These are phyloP conservation scores for Hsuehochloa calcarea DNA, from an alignment of 176 grass and related monocot genomes.

Conservation along the genomic window DNA sequence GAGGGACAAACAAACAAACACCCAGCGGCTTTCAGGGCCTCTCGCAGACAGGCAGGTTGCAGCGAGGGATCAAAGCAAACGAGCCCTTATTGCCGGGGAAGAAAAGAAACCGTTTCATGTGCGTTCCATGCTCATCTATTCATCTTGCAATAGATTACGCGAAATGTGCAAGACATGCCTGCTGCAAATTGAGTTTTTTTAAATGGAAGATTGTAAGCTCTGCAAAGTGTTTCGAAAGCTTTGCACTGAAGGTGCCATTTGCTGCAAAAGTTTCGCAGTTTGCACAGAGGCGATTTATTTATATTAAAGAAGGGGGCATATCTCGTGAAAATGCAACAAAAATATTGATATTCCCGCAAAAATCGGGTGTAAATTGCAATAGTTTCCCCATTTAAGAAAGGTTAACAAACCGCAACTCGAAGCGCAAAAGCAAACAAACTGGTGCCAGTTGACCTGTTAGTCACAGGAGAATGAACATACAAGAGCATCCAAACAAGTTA, in stretches of 20 bases:
- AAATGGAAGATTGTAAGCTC: not conserved
- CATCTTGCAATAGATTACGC: not conserved
- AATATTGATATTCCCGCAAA: not conserved
- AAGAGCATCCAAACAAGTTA: constrained; percentile 16
- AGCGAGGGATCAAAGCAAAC: too few relatives aligned
- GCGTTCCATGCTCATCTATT: not conserved
- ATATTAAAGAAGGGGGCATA: not conserved
- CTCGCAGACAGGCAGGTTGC: too few relatives aligned
- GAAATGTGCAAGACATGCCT: not conserved
- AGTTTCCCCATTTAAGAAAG: not conserved
- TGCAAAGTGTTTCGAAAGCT: not conserved
- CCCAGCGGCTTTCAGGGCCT: too few relatives aligned
- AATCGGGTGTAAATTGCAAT: not conserved
- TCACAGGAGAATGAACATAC: not conserved
- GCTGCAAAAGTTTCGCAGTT: not conserved
- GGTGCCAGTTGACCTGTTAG: not conserved
- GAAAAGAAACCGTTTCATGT: not conserved
- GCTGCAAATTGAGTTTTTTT: not conserved
- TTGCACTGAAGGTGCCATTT: not conserved
- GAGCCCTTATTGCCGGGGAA: too few relatives aligned
- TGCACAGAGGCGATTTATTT: not conserved
- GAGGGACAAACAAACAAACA: too few relatives aligned
- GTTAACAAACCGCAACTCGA: not conserved
- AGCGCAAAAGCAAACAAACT: not conserved
- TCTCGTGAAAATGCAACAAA: not conserved